Percentiles rank a stretch among this genome's conserved stretches.
These are phyloP conservation scores for Pythium aphanidermatum DNA, from an alignment of 352 stramenopile genomes.

Conservation along the genomic window DNA sequence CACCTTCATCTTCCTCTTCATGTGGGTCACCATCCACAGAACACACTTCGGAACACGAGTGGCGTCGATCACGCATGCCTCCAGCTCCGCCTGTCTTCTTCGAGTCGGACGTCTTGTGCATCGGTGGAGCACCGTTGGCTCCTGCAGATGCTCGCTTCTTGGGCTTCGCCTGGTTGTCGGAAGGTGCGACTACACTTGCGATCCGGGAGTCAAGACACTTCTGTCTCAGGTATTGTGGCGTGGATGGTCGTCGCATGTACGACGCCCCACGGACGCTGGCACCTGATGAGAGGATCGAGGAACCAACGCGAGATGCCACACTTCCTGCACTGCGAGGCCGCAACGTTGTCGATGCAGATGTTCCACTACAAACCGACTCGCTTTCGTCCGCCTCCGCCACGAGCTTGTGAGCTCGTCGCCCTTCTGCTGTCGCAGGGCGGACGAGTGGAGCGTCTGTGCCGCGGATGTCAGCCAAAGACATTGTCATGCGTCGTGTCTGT, in stretches of 20 bases:
- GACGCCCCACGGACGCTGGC: slow-evolving; percentile 36
- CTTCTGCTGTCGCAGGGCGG: slow-evolving; percentile 19
- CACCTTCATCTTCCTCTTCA: slow-evolving; percentile 4
- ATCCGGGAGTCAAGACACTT: slow-evolving; percentile 61
- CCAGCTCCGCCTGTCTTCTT: slow-evolving; percentile 3
- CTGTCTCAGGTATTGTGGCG: slow-evolving; percentile 52
- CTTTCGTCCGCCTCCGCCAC: slow-evolving; percentile 3
- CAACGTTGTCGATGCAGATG: background rate
- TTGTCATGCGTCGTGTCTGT: slow-evolving; percentile 20
- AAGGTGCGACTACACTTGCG: slow-evolving; percentile 13
- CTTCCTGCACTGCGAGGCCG: slow-evolving; percentile 55
- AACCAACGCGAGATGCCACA: slow-evolving; percentile 25
- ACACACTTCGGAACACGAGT: slow-evolving; percentile 32
- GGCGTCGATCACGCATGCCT: slow-evolving; percentile 20
- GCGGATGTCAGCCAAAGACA: slow-evolving; percentile 39
- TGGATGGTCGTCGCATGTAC: slow-evolving; percentile 55
- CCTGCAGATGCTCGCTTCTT: slow-evolving; percentile 30
- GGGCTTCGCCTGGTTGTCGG: slow-evolving; percentile 5
- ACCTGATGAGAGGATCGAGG: slow-evolving; percentile 17
- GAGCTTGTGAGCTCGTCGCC: slow-evolving; percentile 8
- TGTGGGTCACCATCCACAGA: slow-evolving; percentile 8
- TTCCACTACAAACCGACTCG: slow-evolving; percentile 6
- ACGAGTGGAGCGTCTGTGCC: background rate
- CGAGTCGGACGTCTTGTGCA: background rate
- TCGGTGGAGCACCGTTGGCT: background rate